These are phyloP conservation scores for Mycena vitilis DNA, from an alignment of 768 basidiomycete species.

Conservation along the genomic window DNA sequence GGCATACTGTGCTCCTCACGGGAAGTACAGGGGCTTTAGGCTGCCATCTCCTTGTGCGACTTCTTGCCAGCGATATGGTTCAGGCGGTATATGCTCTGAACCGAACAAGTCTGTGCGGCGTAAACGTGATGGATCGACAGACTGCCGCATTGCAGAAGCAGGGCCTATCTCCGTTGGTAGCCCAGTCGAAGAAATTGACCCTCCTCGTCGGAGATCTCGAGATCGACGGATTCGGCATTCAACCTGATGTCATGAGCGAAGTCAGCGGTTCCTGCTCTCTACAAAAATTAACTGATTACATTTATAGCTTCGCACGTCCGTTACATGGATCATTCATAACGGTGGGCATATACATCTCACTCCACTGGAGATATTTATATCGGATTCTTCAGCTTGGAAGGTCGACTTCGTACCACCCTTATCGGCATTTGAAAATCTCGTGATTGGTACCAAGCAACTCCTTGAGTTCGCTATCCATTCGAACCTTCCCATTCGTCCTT, in stretches of 20 bases:
- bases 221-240: background rate
- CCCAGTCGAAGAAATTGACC: constrained; percentile 5
- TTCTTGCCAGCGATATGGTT: too few relatives aligned
- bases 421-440: constrained; percentile 41
- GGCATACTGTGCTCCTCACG: too few relatives aligned
- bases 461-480: constrained; percentile 45
- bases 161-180: background rate
- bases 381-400: constrained; percentile 45
- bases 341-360: constrained; percentile 32
- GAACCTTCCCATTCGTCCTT: background rate
- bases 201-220: background rate
- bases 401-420: constrained; percentile 46
- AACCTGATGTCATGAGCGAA: background rate
- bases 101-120: constrained; percentile 18
- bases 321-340: constrained; percentile 52
- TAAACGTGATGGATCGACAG: background rate
- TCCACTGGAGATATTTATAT: constrained; percentile 8
- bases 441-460: constrained; percentile 43
- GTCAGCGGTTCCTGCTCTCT: background rate
- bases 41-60: too few relatives aligned
- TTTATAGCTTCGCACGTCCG: constrained; percentile 39
- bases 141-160: background rate
- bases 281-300: background rate
- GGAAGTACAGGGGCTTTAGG: too few relatives aligned
- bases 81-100: constrained; percentile 45